Base-by-base conservation (phyloP, 257 asterid genomes). In the Scutellaria galericulata region DNA sequence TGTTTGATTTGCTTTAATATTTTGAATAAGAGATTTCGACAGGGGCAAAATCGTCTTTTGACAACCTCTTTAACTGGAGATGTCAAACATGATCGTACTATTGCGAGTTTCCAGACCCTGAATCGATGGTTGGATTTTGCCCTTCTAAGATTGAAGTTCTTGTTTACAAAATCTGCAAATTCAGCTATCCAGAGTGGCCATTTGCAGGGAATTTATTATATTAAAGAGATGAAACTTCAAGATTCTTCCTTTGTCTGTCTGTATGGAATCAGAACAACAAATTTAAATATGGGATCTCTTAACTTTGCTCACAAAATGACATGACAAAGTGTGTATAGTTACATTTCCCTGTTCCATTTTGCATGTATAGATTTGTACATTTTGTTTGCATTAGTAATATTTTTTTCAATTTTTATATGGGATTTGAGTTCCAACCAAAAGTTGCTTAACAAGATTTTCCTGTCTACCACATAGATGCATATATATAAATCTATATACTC, bases 351-450 rank as follows among this genome's bases (percentile, higher is more conserved):
- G 80, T 70, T 76, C 39, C 35, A 70, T 7, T 69, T 46, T 69
- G 67, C 66, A 53, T 68, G 3, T 52, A 41, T 27, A 75, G 37
- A 15, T 40, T 67, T 56, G 57, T 50, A 51, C 59, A 75, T 75
- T 42, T 68, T 75, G 66, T 66, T 70, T 66, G 78, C 42, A 58
- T 62, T 6, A 6, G 37, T 68, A 48, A 62, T 37, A 44, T n/a
- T 74, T 48, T 7, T 55, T 58, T 22, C 44, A 7, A 3, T 41
- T 22, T 20, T 4, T 35, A 6, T 35, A 6, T 24, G 72, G 24
- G 77, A 70, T 77, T 18, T 64, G 42, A 55, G 48, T 22, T 40
- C 73, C 73, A 77, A 61, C 80, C 54, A 68, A 61, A 62, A 51
- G 61, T 27, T 70, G 53, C 9, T 14, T 27, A 44, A 44, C 75